Conservation (phyloP, 129 eudicot genomes). For the Silybum marianum region DNA sequence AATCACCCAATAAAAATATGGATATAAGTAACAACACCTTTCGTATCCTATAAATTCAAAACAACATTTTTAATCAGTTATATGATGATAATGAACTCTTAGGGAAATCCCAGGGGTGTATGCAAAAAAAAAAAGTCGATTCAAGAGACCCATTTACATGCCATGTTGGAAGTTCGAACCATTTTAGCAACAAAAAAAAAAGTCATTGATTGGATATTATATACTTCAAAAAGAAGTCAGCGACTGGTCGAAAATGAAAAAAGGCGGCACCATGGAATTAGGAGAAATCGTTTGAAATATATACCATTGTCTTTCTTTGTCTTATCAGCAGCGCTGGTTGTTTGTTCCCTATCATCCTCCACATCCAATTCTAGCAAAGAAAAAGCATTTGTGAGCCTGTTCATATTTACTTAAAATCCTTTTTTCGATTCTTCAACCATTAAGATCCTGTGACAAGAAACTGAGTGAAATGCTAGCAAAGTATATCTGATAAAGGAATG, state of each 20-base stretch:
- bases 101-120: not conserved
- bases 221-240: not conserved
- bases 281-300: constrained; percentile 15
- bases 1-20: constrained; percentile 14
- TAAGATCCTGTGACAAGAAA: constrained; percentile 34
- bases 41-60: not conserved
- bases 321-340: constrained; percentile 30
- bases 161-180: not conserved
- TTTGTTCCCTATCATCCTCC: constrained; percentile 39
- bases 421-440: constrained; percentile 35
- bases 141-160: not conserved
- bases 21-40: not conserved
- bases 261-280: not conserved
- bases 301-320: constrained; percentile 36
- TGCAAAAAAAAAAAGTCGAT: not conserved
- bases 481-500: not conserved
- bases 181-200: not conserved
- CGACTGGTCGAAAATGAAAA: not conserved
- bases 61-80: not conserved
- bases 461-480: constrained; percentile 14
- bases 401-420: constrained; percentile 37
- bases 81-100: not conserved
- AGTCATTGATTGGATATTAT: not conserved
- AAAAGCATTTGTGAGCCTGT: constrained; percentile 58
- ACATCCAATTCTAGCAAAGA: constrained; percentile 60